Percentiles rank a stretch among this genome's conserved stretches.
Evolutionary conservation across 2,329 filamentous ascomycete genomes (phyloP).

Genomic region (Ophiostoma sp.): DNA sequence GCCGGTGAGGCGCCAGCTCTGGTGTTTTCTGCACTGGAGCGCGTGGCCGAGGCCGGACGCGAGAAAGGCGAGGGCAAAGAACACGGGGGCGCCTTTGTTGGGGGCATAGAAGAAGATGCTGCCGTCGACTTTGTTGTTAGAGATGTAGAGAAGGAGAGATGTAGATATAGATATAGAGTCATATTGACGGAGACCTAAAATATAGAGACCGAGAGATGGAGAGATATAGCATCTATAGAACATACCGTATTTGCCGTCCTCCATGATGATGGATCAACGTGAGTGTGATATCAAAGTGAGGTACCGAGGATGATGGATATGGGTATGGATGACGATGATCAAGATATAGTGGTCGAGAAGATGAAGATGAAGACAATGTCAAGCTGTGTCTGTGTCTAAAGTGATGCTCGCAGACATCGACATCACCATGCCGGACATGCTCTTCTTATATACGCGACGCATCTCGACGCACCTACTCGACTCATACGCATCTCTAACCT

Average conservation of each 20-base stretch:
- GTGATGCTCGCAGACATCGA: too few species aligned
- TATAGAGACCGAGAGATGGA: too few species aligned
- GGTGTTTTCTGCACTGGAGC: not conserved
- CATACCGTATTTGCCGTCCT: not conserved
- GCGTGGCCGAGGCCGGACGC: conserved; percentile 25
- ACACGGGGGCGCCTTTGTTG: conserved; percentile 36
- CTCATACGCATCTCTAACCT: too few species aligned
- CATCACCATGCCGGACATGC: too few species aligned
- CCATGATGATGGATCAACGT: not conserved
- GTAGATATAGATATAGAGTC: not conserved
- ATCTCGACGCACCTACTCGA: too few species aligned
- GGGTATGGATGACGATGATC: too few species aligned
- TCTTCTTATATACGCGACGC: too few species aligned
- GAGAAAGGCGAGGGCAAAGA: conserved; percentile 34
- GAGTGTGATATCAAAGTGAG: too few species aligned
- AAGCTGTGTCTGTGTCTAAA: too few species aligned
- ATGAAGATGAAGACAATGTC: too few species aligned
- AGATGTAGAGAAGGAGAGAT: not conserved
- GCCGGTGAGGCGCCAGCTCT: not conserved
- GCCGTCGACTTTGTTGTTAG: conserved; percentile 26
- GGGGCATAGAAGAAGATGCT: conserved; percentile 34
- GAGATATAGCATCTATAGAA: not conserved
- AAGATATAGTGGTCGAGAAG: too few species aligned
- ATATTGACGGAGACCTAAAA: not conserved
- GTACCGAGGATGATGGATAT: too few species aligned